These are phyloP conservation scores for Protomyces inouyei DNA, from an alignment of 1,139 yeast species.

Conservation along the genomic window DNA sequence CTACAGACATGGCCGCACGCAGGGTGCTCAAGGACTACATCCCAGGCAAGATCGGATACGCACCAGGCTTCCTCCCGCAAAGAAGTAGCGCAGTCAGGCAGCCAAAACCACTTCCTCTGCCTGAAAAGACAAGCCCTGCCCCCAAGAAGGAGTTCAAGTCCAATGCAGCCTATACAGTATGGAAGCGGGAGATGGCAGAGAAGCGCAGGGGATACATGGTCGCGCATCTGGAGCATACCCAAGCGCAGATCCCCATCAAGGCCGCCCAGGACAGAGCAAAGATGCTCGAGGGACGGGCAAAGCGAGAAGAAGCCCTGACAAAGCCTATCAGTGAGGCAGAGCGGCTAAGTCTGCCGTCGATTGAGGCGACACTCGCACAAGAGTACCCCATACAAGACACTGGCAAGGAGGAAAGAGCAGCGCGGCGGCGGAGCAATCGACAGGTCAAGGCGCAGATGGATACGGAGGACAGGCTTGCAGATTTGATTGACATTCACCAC, in stretches of 20 bases:
- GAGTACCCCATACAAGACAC: slow-evolving; percentile 23
- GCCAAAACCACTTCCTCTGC: slow-evolving; percentile 6
- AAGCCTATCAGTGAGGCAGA: slow-evolving; percentile 6
- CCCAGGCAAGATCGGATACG: slow-evolving; percentile 10
- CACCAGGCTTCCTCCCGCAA: slow-evolving; percentile 11
- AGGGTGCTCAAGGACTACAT: slow-evolving; percentile 4
- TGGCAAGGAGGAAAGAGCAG: slow-evolving; percentile 1
- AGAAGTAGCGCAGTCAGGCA: slow-evolving; percentile 1
- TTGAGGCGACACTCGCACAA: slow-evolving; percentile 12
- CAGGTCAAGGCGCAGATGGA: not conserved
- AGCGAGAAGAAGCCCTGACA: slow-evolving; percentile 4
- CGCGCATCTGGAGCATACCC: not conserved
- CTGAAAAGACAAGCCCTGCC: slow-evolving; percentile 7
- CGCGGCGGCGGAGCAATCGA: not conserved
- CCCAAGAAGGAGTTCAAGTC: not conserved
- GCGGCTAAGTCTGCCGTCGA: slow-evolving; percentile 18
- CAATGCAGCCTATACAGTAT: not conserved
- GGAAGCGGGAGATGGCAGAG: slow-evolving; percentile 16
- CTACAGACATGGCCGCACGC: not conserved
- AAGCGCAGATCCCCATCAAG: slow-evolving; percentile 3
- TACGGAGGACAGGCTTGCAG: slow-evolving; percentile 5
- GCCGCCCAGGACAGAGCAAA: not conserved
- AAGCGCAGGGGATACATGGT: slow-evolving; percentile 8
- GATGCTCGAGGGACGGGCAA: slow-evolving; percentile 2
- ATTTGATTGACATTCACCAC: slow-evolving; percentile 18